Evolutionary conservation across 805 yeast genomes (phyloP).

Genomic region (Cyberlindnera subsufficiens): DNA sequence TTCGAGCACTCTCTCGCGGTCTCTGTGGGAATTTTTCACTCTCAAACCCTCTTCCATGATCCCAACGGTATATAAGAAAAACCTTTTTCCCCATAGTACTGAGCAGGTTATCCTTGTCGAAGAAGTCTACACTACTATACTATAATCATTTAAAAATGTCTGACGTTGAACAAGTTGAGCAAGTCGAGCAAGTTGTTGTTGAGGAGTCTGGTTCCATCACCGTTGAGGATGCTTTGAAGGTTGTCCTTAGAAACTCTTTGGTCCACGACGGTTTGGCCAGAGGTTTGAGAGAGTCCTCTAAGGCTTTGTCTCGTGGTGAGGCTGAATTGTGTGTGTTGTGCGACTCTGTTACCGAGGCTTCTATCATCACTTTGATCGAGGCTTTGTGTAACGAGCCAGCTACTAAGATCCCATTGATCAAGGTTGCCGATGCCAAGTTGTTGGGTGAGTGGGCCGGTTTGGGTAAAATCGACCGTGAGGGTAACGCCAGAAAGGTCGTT

Average conservation of each 20-base stretch:
- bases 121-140: constrained; percentile 49
- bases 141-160: constrained; percentile 48
- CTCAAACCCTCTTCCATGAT: neutral
- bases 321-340: constrained; percentile 97
- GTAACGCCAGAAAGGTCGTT: constrained; percentile 99
- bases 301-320: constrained; percentile 96
- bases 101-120: constrained; percentile 61
- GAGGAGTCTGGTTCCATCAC: constrained; percentile 87
- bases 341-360: constrained; percentile 97
- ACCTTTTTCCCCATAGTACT: constrained; percentile 32
- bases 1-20: neutral
- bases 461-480: constrained; percentile 99
- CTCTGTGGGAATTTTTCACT: neutral
- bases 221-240: constrained; percentile 97
- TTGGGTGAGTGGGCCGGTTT: constrained; percentile 99
- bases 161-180: constrained; percentile 88
- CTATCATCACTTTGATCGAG: constrained; percentile 95
- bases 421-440: constrained; percentile 99
- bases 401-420: constrained; percentile 94
- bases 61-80: neutral
- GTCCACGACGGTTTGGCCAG: constrained; percentile 99
- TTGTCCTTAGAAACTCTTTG: constrained; percentile 95
- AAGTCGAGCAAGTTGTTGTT: constrained; percentile 79
- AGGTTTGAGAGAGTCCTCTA: constrained; percentile 99
- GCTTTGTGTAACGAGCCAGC: constrained; percentile 98